phyloP scores from a whole-genome alignment of 176 grass and related monocot genomes.

The Stipa capillata region DNA sequence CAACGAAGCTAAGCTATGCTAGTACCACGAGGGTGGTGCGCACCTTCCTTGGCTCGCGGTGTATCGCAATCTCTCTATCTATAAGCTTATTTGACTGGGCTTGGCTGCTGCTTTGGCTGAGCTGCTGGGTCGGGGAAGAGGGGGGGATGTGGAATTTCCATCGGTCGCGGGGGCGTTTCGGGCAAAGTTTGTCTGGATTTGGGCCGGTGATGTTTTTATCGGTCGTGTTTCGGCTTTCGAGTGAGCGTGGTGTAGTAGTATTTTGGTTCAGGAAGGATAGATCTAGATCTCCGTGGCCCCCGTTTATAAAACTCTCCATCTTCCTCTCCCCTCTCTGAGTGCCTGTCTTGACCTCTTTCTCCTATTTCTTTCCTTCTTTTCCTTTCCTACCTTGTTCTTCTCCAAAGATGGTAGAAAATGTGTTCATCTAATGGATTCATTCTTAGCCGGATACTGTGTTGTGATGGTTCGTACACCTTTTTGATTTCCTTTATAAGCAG shows the following conservation, averaged over 20 bases:
- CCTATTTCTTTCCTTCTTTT: no score
- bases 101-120: not conserved
- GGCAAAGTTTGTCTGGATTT: not conserved
- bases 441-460: no score
- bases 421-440: no score
- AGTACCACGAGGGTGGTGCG: conserved; percentile 8
- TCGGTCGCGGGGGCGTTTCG: not conserved
- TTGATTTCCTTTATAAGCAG: no score
- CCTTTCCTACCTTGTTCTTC: no score
- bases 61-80: conserved; percentile 30
- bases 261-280: conserved; percentile 13
- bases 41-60: conserved; percentile 29
- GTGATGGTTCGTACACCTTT: no score
- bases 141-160: not conserved
- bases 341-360: not conserved
- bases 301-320: conserved; percentile 9
- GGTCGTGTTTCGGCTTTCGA: not conserved
- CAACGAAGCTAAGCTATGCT: conserved; percentile 9
- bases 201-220: not conserved
- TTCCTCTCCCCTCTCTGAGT: not conserved
- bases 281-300: conserved; percentile 43
- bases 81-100: no score
- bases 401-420: no score
- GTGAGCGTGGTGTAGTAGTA: no score
- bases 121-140: not conserved